Conservation (phyloP, 192 early-diverging fungal species). For the Chytriomyces hyalinus region DNA sequence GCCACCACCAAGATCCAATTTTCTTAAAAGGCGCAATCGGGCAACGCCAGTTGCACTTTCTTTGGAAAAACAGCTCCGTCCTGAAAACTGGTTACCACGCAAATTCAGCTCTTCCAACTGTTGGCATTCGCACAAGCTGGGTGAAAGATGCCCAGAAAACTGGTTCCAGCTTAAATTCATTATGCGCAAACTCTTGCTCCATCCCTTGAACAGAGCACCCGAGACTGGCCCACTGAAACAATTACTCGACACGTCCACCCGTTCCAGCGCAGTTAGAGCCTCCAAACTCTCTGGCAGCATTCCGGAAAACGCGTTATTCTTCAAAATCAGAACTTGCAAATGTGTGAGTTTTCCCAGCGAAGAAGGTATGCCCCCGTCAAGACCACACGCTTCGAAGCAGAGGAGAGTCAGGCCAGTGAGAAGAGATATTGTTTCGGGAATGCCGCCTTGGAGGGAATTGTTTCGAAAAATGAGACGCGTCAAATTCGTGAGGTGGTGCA, state of each 20-base stretch:
- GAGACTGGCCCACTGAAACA: not conserved
- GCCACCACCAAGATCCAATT: not conserved
- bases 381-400: not conserved
- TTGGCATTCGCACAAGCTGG: not conserved
- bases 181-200: not conserved
- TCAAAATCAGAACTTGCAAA: not conserved
- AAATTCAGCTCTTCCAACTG: not conserved
- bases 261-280: not conserved
- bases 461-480: not conserved
- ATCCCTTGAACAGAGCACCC: not conserved
- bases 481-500: not conserved
- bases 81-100: not conserved
- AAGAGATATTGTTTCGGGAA: not conserved
- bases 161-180: not conserved
- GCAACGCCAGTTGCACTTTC: not conserved
- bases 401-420: not conserved
- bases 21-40: not conserved
- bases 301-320: not conserved
- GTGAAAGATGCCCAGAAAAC: not conserved
- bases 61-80: not conserved
- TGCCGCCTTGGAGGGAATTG: not conserved
- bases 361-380: not conserved
- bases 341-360: not conserved
- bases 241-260: not conserved
- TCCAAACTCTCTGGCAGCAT: not conserved